phyloP scores from a whole-genome alignment of 352 stramenopile species.

The Phytophthora constricta region DNA sequence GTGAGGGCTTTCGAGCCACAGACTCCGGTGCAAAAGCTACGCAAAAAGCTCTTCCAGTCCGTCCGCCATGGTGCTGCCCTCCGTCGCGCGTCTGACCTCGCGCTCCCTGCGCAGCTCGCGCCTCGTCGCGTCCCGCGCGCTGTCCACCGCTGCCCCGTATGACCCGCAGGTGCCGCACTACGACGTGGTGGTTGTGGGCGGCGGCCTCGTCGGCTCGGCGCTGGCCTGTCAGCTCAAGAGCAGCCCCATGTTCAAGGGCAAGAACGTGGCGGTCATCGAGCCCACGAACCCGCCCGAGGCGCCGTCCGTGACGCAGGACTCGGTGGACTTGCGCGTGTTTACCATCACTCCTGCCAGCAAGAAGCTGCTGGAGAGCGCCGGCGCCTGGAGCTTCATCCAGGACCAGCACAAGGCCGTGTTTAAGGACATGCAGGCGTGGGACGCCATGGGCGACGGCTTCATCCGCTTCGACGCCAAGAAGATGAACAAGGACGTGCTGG shows the following conservation, averaged over 20 bases:
- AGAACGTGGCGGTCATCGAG: constrained; percentile 83
- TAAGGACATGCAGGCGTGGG: constrained; percentile 92
- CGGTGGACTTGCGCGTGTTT: constrained; percentile 90
- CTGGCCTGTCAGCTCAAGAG: constrained; percentile 85
- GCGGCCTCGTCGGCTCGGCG: constrained; percentile 83
- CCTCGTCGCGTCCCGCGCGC: constrained; percentile 11
- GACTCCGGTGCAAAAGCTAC: constrained; percentile 35
- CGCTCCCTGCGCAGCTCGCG: constrained; percentile 29
- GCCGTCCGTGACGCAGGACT: constrained; percentile 58
- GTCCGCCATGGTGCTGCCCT: constrained; percentile 37
- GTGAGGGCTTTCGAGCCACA: too few species aligned
- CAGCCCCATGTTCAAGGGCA: constrained; percentile 78
- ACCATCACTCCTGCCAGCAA: constrained; percentile 90
- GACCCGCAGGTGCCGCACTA: constrained; percentile 58
- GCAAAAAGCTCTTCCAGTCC: constrained; percentile 13
- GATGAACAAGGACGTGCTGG: constrained; percentile 63
- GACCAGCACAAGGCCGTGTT: constrained; percentile 70
- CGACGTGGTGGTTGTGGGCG: constrained; percentile 86
- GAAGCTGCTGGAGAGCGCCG: constrained; percentile 68
- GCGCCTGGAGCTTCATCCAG: constrained; percentile 83
- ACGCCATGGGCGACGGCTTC: constrained; percentile 88
- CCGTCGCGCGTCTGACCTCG: constrained; percentile 29
- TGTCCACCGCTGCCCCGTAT: constrained; percentile 30
- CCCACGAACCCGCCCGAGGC: constrained; percentile 44
- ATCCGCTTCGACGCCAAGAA: constrained; percentile 88